Evolutionary conservation across 352 stramenopile species (phyloP).

Genomic region (Phytophthora macrochlamydospora): DNA sequence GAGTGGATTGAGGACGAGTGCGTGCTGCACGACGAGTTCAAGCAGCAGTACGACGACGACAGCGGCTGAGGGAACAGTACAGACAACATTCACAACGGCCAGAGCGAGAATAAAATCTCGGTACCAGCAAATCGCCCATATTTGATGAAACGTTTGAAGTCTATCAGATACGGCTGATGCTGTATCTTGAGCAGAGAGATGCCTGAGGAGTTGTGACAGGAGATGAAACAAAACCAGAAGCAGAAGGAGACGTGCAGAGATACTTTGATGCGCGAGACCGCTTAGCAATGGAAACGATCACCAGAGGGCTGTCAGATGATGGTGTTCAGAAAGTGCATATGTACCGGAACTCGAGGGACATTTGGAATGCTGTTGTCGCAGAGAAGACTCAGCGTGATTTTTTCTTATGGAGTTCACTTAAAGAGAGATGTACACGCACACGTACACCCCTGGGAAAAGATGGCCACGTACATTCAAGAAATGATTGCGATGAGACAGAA

Average conservation of each 20-base stretch:
- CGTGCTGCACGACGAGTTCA: neutral
- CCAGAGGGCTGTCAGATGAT: neutral
- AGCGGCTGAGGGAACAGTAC: neutral
- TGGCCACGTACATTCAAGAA: constrained; percentile 8
- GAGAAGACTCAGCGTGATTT: constrained; percentile 11
- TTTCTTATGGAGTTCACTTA: neutral
- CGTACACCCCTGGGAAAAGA: neutral
- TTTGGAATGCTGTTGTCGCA: constrained; percentile 6
- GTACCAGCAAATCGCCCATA: constrained; percentile 6
- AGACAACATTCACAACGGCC: too few relatives aligned
- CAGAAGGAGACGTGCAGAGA: neutral
- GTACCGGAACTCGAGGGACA: constrained; percentile 2
- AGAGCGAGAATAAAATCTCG: constrained; percentile 1
- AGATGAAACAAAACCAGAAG: neutral
- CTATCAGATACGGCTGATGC: constrained; percentile 2
- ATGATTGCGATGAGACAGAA: constrained; percentile 5
- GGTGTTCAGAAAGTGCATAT: constrained; percentile 7
- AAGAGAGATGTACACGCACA: constrained; percentile 1
- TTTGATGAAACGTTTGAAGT: constrained; percentile 12
- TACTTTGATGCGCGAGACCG: constrained; percentile 4
- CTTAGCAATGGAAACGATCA: constrained; percentile 8
- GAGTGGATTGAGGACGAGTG: neutral
- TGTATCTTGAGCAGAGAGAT: constrained; percentile 8
- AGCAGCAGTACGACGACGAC: neutral
- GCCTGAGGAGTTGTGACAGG: constrained; percentile 1